Conservation (phyloP, 2,329 filamentous ascomycete species). For the Pseudogymnoascus sp. region DNA sequence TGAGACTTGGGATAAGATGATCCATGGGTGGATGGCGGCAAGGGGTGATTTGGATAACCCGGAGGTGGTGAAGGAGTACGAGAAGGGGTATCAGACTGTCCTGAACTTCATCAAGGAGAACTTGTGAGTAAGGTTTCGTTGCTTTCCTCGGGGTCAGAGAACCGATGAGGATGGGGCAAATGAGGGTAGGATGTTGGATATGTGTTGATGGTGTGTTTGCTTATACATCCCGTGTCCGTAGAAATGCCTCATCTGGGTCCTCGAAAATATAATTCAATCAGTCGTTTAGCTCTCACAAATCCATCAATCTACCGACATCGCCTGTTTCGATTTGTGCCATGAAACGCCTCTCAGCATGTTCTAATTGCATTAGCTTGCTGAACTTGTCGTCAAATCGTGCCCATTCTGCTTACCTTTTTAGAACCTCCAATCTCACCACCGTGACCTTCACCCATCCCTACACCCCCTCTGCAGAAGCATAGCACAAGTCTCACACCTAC, state of each 20-base stretch:
- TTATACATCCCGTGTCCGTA: not conserved
- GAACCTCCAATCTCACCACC: not conserved
- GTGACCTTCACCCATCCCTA: not conserved
- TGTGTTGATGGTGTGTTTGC: not conserved
- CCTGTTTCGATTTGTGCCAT: not conserved
- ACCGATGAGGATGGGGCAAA: not conserved
- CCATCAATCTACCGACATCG: not conserved
- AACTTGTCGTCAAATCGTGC: not conserved
- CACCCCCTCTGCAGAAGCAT: not conserved
- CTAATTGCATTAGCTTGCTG: slow-evolving; percentile 26
- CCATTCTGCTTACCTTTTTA: not conserved
- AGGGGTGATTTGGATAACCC: slow-evolving; percentile 41
- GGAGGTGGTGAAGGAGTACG: slow-evolving; percentile 41
- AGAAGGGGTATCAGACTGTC: slow-evolving; percentile 42
- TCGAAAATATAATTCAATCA: slow-evolving; percentile 1
- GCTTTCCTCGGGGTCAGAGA: slow-evolving; percentile 9
- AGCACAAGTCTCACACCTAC: not conserved
- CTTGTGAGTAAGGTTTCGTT: slow-evolving; percentile 24
- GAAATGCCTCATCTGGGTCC: not conserved
- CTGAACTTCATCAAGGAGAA: slow-evolving; percentile 39
- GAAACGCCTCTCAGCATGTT: not conserved
- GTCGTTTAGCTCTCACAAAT: not conserved
- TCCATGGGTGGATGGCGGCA: slow-evolving; percentile 55
- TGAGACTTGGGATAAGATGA: slow-evolving; percentile 44
- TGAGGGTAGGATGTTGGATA: not conserved